Evolutionary conservation across 805 yeast genomes (phyloP), one percentile per base, ranked within the genome.

Genomic region (Candida adriatica): DNA sequence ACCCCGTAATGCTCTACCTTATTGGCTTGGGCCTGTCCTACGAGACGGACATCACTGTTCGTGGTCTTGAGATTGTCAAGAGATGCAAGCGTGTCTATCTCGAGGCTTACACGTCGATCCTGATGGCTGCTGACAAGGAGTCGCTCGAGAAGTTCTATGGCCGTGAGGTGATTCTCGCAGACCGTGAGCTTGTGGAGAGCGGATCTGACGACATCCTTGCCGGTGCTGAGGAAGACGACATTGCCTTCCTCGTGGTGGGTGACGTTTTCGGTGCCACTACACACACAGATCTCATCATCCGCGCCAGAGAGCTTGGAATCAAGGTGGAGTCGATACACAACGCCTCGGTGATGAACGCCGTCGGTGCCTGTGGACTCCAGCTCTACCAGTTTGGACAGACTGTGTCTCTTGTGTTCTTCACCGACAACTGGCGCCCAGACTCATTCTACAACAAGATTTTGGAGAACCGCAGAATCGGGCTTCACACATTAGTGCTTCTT

Each of bases 191-290:
- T 45, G 98, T 90, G 15, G 98, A 90, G 53, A 67, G 79, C 34
- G 94, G 90, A 6, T 77, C 92, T 17, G 97, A 88, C 49, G 68
- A 71, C 24, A 92, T 90, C 38, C 64, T 90, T 41, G 80, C 64
- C 14, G 77, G 74, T 38, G 96, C 94, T 2, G 73, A 81, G 19
- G 66, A 59, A 15, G 90, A 81, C 34, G 96, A 92, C 53, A 70
- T 90, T 54, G 97, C 96, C 0, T 87, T 90, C 46, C 66, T 92
- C 42, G 98, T 92, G 14, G 98, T 90, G 17, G 98, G 98, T 21
- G 98, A 90, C 56, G 95, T 90, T 20, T 90, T 86, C 53, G 98
- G 98, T 20, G 98, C 98, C 19, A 90, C 98, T 5, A 90, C 98
- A 1, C 98, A 90, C 61, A 86, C 96, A 0, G 98, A 92, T 61